phyloP scores from a whole-genome alignment of 345 rosid genomes.

The Eucalyptus leucophloia region DNA sequence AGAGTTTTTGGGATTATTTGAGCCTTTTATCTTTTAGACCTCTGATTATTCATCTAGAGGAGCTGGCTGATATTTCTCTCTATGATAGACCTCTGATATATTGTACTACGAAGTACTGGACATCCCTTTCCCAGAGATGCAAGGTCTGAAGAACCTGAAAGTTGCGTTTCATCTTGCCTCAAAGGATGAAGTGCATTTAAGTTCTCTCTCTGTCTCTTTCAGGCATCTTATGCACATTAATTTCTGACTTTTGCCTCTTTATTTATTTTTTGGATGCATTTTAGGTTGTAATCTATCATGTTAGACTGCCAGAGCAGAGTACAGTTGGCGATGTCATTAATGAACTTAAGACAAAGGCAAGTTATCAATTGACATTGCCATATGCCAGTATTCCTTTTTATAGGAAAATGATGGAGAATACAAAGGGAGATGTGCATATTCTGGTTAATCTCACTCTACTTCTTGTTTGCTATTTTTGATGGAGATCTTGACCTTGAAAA shows the following conservation, averaged over 20 bases:
- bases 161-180: conserved; percentile 77
- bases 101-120: conserved; percentile 95
- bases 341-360: conserved; percentile 82
- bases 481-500: not conserved
- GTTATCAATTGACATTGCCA: not conserved
- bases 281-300: conserved; percentile 66
- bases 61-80: not conserved
- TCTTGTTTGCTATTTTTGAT: too few relatives aligned
- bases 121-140: conserved; percentile 90
- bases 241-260: not conserved
- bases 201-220: not conserved
- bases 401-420: not conserved
- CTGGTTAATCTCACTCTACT: not conserved
- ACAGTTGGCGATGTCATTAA: conserved; percentile 83
- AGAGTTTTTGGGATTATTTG: not conserved
- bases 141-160: conserved; percentile 83
- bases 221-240: not conserved
- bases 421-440: not conserved
- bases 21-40: not conserved
- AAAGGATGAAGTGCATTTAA: conserved; percentile 59
- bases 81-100: conserved; percentile 74
- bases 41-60: not conserved
- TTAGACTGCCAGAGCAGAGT: conserved; percentile 93
- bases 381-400: not conserved
- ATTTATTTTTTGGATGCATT: not conserved